Evolutionary conservation across 2,329 filamentous ascomycete genomes (phyloP).

Genomic region (Aspergillus novofumigatus): DNA sequence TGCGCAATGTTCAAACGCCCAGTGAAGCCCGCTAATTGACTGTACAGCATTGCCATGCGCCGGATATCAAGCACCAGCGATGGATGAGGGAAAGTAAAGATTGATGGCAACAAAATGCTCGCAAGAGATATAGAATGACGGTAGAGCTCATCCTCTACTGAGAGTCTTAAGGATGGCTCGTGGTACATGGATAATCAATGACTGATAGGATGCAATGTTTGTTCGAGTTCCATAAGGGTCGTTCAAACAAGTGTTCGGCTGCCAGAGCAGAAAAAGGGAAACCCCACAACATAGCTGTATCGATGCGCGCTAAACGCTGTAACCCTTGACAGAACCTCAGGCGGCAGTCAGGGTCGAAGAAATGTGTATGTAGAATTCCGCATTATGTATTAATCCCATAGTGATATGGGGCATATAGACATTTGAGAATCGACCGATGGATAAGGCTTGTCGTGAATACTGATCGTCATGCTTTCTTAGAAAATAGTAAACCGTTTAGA

Average conservation of each 20-base stretch:
- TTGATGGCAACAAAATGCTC: not conserved
- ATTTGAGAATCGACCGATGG: not conserved
- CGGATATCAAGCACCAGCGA: not conserved
- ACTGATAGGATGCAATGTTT: not conserved
- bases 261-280: not conserved
- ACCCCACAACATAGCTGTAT: not conserved
- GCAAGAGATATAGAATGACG: not conserved
- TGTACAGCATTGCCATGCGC: not conserved
- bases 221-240: not conserved
- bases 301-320: not conserved
- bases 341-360: not conserved
- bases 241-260: not conserved
- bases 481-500: constrained; percentile 23
- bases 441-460: not conserved
- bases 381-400: not conserved
- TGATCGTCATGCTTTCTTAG: constrained; percentile 4
- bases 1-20: not conserved
- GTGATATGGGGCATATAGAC: not conserved
- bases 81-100: not conserved
- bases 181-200: not conserved
- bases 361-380: constrained; percentile 2
- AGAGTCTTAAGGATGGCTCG: not conserved
- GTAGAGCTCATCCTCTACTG: not conserved
- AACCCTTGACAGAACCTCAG: not conserved
- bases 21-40: not conserved